Evolutionary conservation across 208 protist species (phyloP), one percentile per base, ranked within the genome.

Genomic region (Herpetomonas muscarum): DNA sequence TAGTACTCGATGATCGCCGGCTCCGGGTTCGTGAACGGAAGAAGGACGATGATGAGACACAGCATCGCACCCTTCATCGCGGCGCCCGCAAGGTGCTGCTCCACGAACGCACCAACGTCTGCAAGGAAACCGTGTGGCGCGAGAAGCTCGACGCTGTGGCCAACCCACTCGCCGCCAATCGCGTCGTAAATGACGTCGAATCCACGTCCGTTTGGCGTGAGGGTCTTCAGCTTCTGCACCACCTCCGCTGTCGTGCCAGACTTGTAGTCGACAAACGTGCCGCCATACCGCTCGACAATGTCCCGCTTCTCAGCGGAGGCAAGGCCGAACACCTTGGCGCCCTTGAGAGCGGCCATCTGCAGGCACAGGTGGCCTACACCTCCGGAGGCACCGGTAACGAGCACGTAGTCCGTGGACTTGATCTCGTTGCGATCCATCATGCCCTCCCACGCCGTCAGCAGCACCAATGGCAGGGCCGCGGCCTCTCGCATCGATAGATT

Each of bases 161-260:
- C 54, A 42, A 67, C 39, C 47, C 45, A 54, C 28, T 59, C 62
- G 0, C 4, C 21, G 36, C 62, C 62, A 21, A 61, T 6, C 2
- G 53, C 28, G 31, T 67, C 62, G 48, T 50, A 67, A 13, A 67
- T 47, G 34, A 67, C 34, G 62, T 67, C 62, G 30, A 67, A 67
- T 44, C 62, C 62, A 17, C 53, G 58, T 3, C 51, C 51, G 45
- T 52, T 31, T 2, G 24, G 26, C 44, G 55, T 61, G 12, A 10
- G 26, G 21, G 2, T 47, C 44, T 41, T 30, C 4, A 61, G 41
- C 41, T 12, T 46, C 41, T 46, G 9, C 41, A 46, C 15, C 41
- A 6, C 41, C 41, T 46, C 41, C 15, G 5, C 19, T 28, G 44
- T 52, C 45, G 45, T 7, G 44, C 44, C 34, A 26, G 30, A 61